These are phyloP conservation scores for Acacia pycnantha DNA, from an alignment of 331 rosid species.

Conservation along the genomic window DNA sequence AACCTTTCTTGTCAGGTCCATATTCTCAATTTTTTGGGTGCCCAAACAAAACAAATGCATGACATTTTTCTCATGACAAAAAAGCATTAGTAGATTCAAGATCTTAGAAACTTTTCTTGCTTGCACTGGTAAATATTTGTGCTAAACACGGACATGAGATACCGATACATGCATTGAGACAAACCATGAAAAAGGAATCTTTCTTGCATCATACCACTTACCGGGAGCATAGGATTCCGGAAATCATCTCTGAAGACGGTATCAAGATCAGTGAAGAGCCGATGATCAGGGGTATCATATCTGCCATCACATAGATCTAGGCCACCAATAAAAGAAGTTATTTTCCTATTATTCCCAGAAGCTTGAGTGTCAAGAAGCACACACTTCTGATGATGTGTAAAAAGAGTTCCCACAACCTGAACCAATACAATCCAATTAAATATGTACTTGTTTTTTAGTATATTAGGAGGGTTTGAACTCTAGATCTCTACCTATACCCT, in stretches of 20 bases:
- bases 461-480: neutral
- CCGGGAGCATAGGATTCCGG: slow-evolving; percentile 66
- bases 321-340: slow-evolving; percentile 75
- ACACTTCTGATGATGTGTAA: slow-evolving; percentile 80
- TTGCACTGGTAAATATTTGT: neutral
- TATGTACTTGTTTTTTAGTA: neutral
- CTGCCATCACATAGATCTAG: slow-evolving; percentile 76
- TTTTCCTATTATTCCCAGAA: slow-evolving; percentile 60
- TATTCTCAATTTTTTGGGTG: neutral
- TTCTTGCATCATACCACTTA: slow-evolving; percentile 27
- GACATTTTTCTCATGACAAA: no score
- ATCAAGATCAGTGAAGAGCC: slow-evolving; percentile 56
- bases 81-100: no score
- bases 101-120: no score
- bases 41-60: no score
- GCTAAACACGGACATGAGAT: neutral
- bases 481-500: neutral
- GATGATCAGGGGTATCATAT: slow-evolving; percentile 77
- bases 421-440: slow-evolving; percentile 30
- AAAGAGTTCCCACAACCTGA: slow-evolving; percentile 82
- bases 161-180: neutral
- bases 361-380: slow-evolving; percentile 66
- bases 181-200: neutral
- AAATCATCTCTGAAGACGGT: slow-evolving; percentile 51
- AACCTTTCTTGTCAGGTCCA: neutral